Evolutionary conservation across 2,329 filamentous ascomycete species (phyloP).

Genomic region (Colletotrichum scovillei): DNA sequence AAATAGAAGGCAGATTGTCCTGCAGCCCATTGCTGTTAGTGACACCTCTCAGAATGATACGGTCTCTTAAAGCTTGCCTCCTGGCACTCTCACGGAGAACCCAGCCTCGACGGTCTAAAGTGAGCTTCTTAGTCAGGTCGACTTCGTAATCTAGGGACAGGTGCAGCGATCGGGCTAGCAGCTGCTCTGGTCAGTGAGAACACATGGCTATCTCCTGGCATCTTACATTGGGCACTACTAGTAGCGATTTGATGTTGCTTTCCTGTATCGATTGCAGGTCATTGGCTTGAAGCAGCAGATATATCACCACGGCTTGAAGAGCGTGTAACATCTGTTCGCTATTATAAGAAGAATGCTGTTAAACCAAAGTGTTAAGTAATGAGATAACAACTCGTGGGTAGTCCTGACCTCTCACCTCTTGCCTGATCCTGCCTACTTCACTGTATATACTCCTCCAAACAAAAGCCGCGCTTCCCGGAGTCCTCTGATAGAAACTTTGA

Average conservation of each 20-base stretch:
- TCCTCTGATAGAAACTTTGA: conserved; percentile 39
- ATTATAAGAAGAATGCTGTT: conserved; percentile 1
- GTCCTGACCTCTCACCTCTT: not conserved
- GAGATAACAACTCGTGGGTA: not conserved
- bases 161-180: conserved; percentile 1
- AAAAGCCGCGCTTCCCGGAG: conserved; percentile 36
- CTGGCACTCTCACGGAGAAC: conserved; percentile 8
- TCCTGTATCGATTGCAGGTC: conserved; percentile 8
- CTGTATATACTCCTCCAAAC: conserved; percentile 41
- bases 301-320: conserved; percentile 13
- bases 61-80: not conserved
- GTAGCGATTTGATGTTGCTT: not conserved
- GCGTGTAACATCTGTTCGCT: conserved; percentile 2
- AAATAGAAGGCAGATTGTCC: conserved; percentile 18
- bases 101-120: conserved; percentile 18
- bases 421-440: conserved; percentile 28
- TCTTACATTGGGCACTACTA: conserved; percentile 9
- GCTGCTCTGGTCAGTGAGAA: not conserved
- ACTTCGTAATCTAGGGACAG: not conserved
- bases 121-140: not conserved
- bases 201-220: not conserved
- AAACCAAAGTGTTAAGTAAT: not conserved
- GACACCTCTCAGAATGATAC: too few relatives aligned
- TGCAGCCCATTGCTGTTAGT: not conserved
- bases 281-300: conserved; percentile 17